Base-by-base conservation (phyloP, 345 rosid genomes). In the Dipteronia dyeriana region DNA sequence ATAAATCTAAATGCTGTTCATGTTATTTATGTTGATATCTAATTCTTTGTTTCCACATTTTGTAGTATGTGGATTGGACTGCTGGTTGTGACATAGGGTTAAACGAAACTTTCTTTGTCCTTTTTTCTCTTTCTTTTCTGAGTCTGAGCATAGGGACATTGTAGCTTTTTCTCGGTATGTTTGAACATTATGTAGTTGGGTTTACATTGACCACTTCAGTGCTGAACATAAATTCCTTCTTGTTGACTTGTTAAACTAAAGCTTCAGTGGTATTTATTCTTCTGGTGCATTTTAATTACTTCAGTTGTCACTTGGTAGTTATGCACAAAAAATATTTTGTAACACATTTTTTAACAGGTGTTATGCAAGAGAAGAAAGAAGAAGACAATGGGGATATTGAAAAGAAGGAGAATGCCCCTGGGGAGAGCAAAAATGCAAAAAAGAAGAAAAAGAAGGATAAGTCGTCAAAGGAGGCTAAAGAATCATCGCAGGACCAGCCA, bases 391-490 rank as follows among this genome's bases (percentile, higher is more conserved):
- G 79, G 39, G 87, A 81, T 68, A 78, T 45, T 26, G 93, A 91
- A 73, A 91, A 90, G 86, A 92, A 88, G 79, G 93, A 87, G 38
- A 89, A 60, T 71, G 86, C 75, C 47, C 80, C 84, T 31, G 90
- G 86, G 2, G 94, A 91, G 84, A 82, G 88, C 81, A 94, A 92
- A 86, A 83, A 70, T 75, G 76, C 87, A 0, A 92, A 90, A 53
- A 91, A 89, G 89, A 94, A 94, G 90, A 92, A 91, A 70, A 87
- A 87, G 90, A 88, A 92, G 82, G 95, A 90, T 60, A 90, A 88
- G 53, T 73, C 82, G 2, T 77, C 65, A 3, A 92, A 89, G 86
- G 92, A 88, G 68, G 85, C 22, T 4, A 91, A 90, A 82, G 98
- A 90, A 66, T 76, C 76, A 17, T 82, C 85, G 1, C 87, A 84